Conservation (phyloP, 768 basidiomycete species). For the Leccinum boreale region DNA sequence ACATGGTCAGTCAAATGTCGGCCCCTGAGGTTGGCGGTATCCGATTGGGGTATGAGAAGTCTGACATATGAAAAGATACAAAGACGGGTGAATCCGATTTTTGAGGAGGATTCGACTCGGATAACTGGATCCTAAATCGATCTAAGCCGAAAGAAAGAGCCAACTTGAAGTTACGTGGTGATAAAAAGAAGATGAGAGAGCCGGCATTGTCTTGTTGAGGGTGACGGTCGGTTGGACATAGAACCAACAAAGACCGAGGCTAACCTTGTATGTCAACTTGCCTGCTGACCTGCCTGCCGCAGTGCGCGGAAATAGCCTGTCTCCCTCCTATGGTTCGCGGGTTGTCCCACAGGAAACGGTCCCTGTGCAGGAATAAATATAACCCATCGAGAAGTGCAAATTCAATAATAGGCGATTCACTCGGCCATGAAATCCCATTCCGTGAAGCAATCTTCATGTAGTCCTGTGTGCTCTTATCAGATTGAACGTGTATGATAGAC, state of each 20-base stretch:
- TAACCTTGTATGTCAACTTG: constrained; percentile 11
- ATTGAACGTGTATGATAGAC: background rate
- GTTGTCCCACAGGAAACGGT: background rate
- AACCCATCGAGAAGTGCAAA: constrained; percentile 9
- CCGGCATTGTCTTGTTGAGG: background rate
- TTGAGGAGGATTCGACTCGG: background rate
- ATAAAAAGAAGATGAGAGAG: background rate
- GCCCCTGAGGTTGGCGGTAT: background rate
- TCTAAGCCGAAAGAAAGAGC: background rate
- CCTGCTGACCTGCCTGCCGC: background rate
- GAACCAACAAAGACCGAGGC: constrained; percentile 1
- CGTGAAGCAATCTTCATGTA: constrained; percentile 3
- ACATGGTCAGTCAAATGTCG: constrained; percentile 3
- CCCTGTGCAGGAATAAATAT: background rate
- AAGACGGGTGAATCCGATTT: background rate
- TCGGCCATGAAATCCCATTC: constrained; percentile 23
- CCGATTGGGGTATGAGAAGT: background rate
- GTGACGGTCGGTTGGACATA: background rate
- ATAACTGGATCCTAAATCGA: background rate
- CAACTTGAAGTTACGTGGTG: background rate
- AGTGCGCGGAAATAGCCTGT: constrained; percentile 23
- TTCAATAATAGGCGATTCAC: constrained; percentile 17
- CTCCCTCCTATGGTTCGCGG: constrained; percentile 15
- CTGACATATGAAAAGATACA: background rate
- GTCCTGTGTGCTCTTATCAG: background rate